Conservation (phyloP, 495 filamentous ascomycete genomes). For the Letharia lupina region DNA sequence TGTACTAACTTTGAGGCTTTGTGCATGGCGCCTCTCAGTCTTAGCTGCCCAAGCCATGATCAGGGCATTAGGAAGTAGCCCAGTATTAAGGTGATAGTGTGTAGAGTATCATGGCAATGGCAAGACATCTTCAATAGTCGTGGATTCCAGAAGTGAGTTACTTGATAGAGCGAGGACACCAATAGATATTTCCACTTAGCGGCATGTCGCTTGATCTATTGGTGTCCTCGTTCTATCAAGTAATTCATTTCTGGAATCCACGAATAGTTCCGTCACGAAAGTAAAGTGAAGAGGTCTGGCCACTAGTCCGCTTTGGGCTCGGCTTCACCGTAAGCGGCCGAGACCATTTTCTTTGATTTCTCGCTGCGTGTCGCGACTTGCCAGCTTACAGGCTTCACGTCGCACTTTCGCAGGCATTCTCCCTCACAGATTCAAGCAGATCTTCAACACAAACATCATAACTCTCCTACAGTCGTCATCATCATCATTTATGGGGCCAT, state of each 20-base stretch:
- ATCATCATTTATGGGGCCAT: constrained; percentile 26
- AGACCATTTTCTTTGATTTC: constrained; percentile 5
- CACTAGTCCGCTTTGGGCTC: constrained; percentile 1
- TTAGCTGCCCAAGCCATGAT: background rate
- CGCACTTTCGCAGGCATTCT: background rate
- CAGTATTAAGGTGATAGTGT: background rate
- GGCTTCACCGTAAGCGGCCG: constrained; percentile 7
- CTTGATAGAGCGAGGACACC: no score
- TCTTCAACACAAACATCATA: background rate
- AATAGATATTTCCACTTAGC: no score
- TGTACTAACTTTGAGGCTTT: background rate
- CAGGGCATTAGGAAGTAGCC: background rate
- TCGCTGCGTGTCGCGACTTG: background rate
- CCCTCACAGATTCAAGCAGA: background rate
- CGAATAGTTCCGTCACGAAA: no score
- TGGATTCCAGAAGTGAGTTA: no score
- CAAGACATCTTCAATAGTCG: background rate
- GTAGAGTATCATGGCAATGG: background rate
- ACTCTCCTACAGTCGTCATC: background rate
- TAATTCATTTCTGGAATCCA: no score
- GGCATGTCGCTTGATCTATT: no score
- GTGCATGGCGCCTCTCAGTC: background rate
- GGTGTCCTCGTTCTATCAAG: no score
- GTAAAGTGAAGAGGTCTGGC: background rate
- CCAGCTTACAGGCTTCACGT: constrained; percentile 9